Conservation (phyloP, 2,329 filamentous ascomycete species). For the Amauroascus niger region DNA sequence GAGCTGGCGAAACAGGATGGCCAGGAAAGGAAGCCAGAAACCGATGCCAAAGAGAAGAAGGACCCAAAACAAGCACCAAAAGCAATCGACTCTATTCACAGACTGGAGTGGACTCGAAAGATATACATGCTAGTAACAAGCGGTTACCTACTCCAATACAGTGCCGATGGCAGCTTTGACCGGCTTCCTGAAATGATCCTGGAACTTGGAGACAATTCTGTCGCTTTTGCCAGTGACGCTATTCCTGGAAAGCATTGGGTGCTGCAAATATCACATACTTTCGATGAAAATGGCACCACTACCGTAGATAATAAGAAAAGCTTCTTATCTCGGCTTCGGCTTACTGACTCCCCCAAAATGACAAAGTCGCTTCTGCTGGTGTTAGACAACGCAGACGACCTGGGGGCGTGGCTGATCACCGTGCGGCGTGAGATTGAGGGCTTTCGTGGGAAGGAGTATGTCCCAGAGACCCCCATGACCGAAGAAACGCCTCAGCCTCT, state of each 20-base stretch:
- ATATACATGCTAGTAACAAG: conserved; percentile 38
- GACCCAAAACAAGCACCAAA: conserved; percentile 21
- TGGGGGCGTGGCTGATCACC: conserved; percentile 39
- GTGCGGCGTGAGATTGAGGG: conserved; percentile 39
- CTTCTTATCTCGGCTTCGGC: conserved; percentile 34
- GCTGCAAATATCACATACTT: conserved; percentile 37
- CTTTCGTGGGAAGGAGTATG: conserved; percentile 38
- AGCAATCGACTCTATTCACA: conserved; percentile 31
- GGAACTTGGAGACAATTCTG: conserved; percentile 37
- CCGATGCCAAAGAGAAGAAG: conserved; percentile 12
- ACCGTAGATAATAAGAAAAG: conserved; percentile 27
- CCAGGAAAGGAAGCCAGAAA: conserved; percentile 8
- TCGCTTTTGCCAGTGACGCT: conserved; percentile 42
- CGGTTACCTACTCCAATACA: conserved; percentile 40
- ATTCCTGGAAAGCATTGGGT: conserved; percentile 43
- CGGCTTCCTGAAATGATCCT: conserved; percentile 41
- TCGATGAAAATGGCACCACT: conserved; percentile 23
- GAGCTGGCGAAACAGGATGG: conserved; percentile 17
- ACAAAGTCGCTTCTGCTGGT: conserved; percentile 37
- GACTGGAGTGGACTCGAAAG: conserved; percentile 37
- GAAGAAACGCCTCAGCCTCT: conserved; percentile 7
- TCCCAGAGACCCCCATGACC: conserved; percentile 25
- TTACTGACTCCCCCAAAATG: conserved; percentile 27
- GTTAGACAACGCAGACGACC: conserved; percentile 35
- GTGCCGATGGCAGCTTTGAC: conserved; percentile 37